Evolutionary conservation across 371 early-diverging fungal species (phyloP).

Genomic region (Hamiltosporidium magnivora): DNA sequence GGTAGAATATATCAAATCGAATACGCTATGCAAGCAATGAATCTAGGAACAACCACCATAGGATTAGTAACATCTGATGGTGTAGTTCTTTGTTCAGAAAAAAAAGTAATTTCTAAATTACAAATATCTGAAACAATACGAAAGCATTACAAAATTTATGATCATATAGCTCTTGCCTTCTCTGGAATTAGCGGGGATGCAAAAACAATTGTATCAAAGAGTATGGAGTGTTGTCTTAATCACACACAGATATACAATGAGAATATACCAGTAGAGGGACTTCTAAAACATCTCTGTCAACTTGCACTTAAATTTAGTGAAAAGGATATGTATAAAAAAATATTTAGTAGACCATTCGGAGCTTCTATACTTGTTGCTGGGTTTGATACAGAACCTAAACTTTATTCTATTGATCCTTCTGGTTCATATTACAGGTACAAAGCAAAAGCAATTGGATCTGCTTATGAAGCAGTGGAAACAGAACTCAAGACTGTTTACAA

Average conservation of each 20-base stretch:
- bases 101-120: conserved; percentile 48
- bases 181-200: conserved; percentile 55
- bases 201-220: conserved; percentile 43
- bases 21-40: conserved; percentile 57
- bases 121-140: conserved; percentile 45
- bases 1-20: conserved; percentile 57
- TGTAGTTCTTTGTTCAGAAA: conserved; percentile 53
- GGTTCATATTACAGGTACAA: conserved; percentile 51
- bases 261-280: conserved; percentile 35
- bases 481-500: conserved; percentile 23
- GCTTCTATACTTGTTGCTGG: conserved; percentile 49
- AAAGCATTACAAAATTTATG: conserved; percentile 54
- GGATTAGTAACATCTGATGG: conserved; percentile 39
- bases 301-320: conserved; percentile 54
- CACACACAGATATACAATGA: conserved; percentile 47
- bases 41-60: conserved; percentile 54
- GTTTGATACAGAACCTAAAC: conserved; percentile 42
- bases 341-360: conserved; percentile 57
- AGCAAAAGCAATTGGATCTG: conserved; percentile 53
- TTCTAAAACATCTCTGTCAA: conserved; percentile 42
- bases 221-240: conserved; percentile 34
- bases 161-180: conserved; percentile 43
- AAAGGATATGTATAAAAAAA: conserved; percentile 45
- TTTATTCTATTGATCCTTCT: conserved; percentile 54
- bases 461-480: conserved; percentile 44